phyloP scores from a whole-genome alignment of 2,329 filamentous ascomycete species.

The Beauveria brongniartii region DNA sequence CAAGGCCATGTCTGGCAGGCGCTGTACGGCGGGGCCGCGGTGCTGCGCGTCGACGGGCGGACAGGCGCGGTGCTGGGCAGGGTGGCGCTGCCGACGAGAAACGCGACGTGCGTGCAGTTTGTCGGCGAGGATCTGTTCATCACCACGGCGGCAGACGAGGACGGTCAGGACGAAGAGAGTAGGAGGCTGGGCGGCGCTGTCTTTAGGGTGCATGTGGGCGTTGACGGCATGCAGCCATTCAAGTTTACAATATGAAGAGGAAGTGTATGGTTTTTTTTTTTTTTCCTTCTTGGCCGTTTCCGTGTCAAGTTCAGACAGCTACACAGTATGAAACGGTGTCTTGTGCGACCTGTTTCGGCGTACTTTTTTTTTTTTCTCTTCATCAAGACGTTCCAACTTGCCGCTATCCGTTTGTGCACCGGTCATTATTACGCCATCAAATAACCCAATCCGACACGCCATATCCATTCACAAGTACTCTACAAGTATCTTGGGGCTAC shows the following conservation, averaged over 20 bases:
- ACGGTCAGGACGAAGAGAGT: slow-evolving; percentile 44
- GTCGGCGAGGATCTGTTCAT: slow-evolving; percentile 68
- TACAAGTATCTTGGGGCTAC: no score
- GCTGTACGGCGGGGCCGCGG: slow-evolving; percentile 68
- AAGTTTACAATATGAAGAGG: slow-evolving; percentile 48
- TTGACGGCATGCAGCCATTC: slow-evolving; percentile 54
- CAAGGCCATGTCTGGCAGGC: slow-evolving; percentile 87
- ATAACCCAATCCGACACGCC: no score
- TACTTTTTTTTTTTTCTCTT: no score
- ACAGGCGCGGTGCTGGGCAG: slow-evolving; percentile 65
- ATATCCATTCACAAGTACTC: no score
- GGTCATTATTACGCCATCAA: no score
- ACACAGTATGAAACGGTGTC: no score
- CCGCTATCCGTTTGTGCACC: no score
- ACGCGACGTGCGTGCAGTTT: slow-evolving; percentile 76
- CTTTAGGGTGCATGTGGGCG: slow-evolving; percentile 71
- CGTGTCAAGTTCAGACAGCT: no score
- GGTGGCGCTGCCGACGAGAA: slow-evolving; percentile 66
- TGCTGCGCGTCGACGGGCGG: slow-evolving; percentile 61
- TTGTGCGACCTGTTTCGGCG: no score
- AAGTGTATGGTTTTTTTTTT: neutral
- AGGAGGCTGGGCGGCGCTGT: slow-evolving; percentile 57
- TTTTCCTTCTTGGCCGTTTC: no score
- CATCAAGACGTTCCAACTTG: no score
- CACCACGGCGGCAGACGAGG: slow-evolving; percentile 63